phyloP scores from a whole-genome alignment of 2,329 filamentous ascomycete genomes.

The Hymenoscyphus infarciens region DNA sequence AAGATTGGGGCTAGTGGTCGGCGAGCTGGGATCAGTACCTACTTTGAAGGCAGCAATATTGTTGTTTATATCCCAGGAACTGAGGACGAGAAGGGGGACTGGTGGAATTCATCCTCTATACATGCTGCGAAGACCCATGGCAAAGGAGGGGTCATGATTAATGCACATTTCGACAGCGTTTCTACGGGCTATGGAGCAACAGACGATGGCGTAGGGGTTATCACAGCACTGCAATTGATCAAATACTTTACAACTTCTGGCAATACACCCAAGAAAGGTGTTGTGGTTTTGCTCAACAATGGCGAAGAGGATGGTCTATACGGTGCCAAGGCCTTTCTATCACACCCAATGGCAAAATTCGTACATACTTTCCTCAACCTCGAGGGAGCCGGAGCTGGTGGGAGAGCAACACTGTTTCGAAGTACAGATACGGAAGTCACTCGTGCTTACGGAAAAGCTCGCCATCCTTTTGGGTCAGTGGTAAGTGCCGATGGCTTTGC shows the following conservation, averaged over 20 bases:
- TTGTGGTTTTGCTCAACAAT: constrained; percentile 88
- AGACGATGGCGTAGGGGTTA: constrained; percentile 86
- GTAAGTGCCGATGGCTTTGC: constrained; percentile 82
- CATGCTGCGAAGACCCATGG: constrained; percentile 47
- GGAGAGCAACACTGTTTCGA: constrained; percentile 81
- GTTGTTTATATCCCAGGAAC: constrained; percentile 85
- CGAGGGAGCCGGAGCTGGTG: constrained; percentile 90
- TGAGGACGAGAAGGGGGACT: constrained; percentile 67
- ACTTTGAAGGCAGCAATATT: constrained; percentile 91
- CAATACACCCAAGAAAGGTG: constrained; percentile 71
- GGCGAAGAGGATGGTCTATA: constrained; percentile 92
- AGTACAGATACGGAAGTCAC: constrained; percentile 85
- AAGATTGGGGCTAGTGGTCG: constrained; percentile 36
- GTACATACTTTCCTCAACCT: constrained; percentile 89
- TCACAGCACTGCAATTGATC: constrained; percentile 81
- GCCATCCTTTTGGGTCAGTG: constrained; percentile 79
- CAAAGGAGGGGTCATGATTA: constrained; percentile 80
- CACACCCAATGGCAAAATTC: constrained; percentile 76
- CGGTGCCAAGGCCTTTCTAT: constrained; percentile 79
- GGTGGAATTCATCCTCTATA: constrained; percentile 56
- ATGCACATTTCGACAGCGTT: constrained; percentile 88
- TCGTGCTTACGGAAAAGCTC: constrained; percentile 66
- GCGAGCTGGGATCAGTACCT: constrained; percentile 50
- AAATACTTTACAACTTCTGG: constrained; percentile 75
- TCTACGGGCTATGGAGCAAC: constrained; percentile 90